Percentiles rank a stretch among this genome's conserved stretches.
Conservation (phyloP, 2,329 filamentous ascomycete species). For the Monosporascus ibericus region DNA sequence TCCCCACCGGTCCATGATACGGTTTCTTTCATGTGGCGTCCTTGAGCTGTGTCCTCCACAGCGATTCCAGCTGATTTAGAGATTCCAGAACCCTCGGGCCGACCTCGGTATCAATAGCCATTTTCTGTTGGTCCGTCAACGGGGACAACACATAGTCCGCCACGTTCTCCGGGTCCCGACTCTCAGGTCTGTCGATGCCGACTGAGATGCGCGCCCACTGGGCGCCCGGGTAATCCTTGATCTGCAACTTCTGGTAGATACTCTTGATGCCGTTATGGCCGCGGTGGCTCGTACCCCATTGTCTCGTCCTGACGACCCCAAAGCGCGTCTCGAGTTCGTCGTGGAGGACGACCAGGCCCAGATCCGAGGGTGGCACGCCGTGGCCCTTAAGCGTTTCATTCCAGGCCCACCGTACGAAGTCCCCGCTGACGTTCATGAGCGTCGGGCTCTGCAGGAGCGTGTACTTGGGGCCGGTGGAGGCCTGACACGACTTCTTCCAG, state of each 20-base stretch:
- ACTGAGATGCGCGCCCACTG: slow-evolving; percentile 61
- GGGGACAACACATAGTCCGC: slow-evolving; percentile 70
- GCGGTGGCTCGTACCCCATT: slow-evolving; percentile 56
- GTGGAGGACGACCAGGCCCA: slow-evolving; percentile 70
- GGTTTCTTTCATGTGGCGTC: neutral
- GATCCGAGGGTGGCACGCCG: slow-evolving; percentile 17
- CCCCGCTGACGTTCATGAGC: slow-evolving; percentile 80
- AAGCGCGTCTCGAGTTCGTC: slow-evolving; percentile 76
- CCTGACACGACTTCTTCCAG: slow-evolving; percentile 45
- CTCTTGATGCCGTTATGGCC: slow-evolving; percentile 75
- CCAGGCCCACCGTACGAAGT: slow-evolving; percentile 62
- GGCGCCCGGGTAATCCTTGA: slow-evolving; percentile 32
- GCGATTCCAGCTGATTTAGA: slow-evolving; percentile 39
- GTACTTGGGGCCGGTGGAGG: slow-evolving; percentile 45
- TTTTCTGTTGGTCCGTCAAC: slow-evolving; percentile 50
- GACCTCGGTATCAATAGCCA: slow-evolving; percentile 44
- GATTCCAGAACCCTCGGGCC: slow-evolving; percentile 45
- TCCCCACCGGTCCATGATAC: neutral
- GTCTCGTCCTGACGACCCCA: slow-evolving; percentile 59
- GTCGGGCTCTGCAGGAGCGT: slow-evolving; percentile 69
- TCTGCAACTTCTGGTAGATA: slow-evolving; percentile 45
- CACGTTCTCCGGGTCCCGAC: slow-evolving; percentile 61
- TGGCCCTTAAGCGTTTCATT: slow-evolving; percentile 42
- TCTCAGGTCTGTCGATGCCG: slow-evolving; percentile 79
- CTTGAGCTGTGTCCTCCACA: slow-evolving; percentile 22